These are phyloP conservation scores for Neurospora sp. DNA, from an alignment of 2,329 filamentous ascomycete genomes.

Conservation along the genomic window DNA sequence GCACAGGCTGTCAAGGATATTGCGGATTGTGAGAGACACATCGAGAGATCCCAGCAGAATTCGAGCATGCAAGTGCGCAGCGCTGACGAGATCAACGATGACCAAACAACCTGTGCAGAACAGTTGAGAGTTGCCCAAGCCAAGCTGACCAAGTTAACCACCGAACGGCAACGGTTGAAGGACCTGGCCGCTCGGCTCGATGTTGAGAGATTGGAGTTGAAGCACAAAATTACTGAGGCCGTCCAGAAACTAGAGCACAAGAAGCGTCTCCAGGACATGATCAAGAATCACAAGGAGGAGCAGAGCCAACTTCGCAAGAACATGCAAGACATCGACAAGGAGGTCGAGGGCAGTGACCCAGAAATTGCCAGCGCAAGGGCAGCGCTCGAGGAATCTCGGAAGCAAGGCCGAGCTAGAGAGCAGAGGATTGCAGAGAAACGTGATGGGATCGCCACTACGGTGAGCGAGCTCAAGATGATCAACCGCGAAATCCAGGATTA, in stretches of 20 bases:
- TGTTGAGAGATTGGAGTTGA: constrained; percentile 65
- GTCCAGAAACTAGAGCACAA: constrained; percentile 76
- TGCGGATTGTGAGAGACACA: constrained; percentile 57
- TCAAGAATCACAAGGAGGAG: constrained; percentile 63
- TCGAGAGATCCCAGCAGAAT: constrained; percentile 65
- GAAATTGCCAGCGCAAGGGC: constrained; percentile 66
- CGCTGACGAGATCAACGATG: constrained; percentile 74
- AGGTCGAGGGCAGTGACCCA: constrained; percentile 65
- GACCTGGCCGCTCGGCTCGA: constrained; percentile 62
- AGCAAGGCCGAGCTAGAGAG: constrained; percentile 63
- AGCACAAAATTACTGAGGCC: constrained; percentile 60
- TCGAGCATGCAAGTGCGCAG: constrained; percentile 55
- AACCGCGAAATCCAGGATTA: constrained; percentile 75
- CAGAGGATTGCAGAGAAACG: constrained; percentile 62
- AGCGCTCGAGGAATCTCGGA: constrained; percentile 66
- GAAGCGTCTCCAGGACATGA: constrained; percentile 55
- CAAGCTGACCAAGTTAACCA: constrained; percentile 53
- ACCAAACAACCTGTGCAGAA: constrained; percentile 58
- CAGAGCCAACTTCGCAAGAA: constrained; percentile 58
- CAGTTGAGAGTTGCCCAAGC: constrained; percentile 56
- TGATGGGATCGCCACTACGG: constrained; percentile 60
- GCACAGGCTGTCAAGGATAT: constrained; percentile 64
- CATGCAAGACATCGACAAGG: constrained; percentile 60
- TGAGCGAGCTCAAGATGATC: constrained; percentile 67
- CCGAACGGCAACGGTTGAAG: constrained; percentile 62